Percentiles rank a stretch among this genome's conserved stretches.
phyloP scores from a whole-genome alignment of 768 basidiomycete genomes.

The Exidia glandulosa region DNA sequence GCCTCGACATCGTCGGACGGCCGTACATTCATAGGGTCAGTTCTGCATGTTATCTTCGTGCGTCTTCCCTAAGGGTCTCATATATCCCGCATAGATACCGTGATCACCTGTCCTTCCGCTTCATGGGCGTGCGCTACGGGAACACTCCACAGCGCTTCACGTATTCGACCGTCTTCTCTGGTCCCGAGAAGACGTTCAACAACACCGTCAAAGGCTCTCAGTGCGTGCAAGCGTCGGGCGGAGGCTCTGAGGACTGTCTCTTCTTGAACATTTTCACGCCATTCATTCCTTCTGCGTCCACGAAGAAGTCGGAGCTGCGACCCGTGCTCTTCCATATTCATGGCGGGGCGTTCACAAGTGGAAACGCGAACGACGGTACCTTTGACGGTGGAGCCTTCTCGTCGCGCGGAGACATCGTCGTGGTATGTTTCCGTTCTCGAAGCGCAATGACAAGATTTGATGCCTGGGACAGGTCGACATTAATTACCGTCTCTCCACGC shows the following conservation, averaged over 20 bases:
- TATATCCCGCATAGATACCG: slow-evolving; percentile 24
- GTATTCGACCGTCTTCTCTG: slow-evolving; percentile 27
- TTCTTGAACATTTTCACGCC: slow-evolving; percentile 21
- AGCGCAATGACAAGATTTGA: neutral
- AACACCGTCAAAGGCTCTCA: slow-evolving; percentile 6
- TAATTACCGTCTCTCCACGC: slow-evolving; percentile 6
- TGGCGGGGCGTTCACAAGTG: slow-evolving; percentile 16
- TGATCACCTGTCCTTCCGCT: slow-evolving; percentile 38
- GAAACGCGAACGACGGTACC: slow-evolving; percentile 10
- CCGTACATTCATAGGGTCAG: slow-evolving; percentile 3
- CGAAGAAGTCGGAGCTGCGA: slow-evolving; percentile 2
- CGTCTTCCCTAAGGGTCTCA: neutral
- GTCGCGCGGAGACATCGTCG: slow-evolving; percentile 8
- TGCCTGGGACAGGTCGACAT: neutral
- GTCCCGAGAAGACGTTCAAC: slow-evolving; percentile 1
- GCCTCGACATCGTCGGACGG: neutral
- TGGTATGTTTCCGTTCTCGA: slow-evolving; percentile 1
- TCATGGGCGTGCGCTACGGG: slow-evolving; percentile 41
- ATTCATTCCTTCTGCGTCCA: slow-evolving; percentile 8
- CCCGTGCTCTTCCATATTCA: slow-evolving; percentile 18
- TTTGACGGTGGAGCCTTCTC: slow-evolving; percentile 11
- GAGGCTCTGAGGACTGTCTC: slow-evolving; percentile 12
- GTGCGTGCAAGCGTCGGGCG: slow-evolving; percentile 4
- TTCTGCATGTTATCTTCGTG: neutral
- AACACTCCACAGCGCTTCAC: slow-evolving; percentile 31